phyloP scores from a whole-genome alignment of 1,284 basidiomycete genomes.

The Sphagnurus paluster region DNA sequence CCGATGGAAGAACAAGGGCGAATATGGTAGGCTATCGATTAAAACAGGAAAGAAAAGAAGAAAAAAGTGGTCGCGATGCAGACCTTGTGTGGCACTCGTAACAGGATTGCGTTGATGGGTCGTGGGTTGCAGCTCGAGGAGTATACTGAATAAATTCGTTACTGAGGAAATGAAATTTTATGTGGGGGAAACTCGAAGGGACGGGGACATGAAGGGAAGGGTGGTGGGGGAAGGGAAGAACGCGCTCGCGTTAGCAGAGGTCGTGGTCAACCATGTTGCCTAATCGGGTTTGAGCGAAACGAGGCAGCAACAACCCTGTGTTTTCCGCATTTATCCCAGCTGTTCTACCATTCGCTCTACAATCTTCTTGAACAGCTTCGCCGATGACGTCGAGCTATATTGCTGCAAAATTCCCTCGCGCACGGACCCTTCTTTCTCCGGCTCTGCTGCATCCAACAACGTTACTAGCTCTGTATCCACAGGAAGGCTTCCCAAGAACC shows the following conservation, averaged over 20 bases:
- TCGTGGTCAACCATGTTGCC: slow-evolving; percentile 19
- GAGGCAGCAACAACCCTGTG: slow-evolving; percentile 27
- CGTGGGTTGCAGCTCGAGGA: slow-evolving; percentile 1
- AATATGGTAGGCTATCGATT: slow-evolving; percentile 5
- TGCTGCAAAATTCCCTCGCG: slow-evolving; percentile 43
- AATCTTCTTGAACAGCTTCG: slow-evolving; percentile 57
- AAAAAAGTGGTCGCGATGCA: not conserved
- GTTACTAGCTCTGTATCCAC: slow-evolving; percentile 93
- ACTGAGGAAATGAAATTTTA: not conserved
- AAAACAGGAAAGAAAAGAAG: no score
- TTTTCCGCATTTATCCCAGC: slow-evolving; percentile 47
- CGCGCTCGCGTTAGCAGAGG: slow-evolving; percentile 19
- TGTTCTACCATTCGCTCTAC: slow-evolving; percentile 40
- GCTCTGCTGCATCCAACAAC: slow-evolving; percentile 73
- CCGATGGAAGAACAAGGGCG: not conserved
- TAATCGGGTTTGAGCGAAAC: slow-evolving; percentile 33
- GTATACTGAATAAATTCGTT: slow-evolving; percentile 7
- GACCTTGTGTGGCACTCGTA: slow-evolving; percentile 1
- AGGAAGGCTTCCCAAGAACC: slow-evolving; percentile 89
- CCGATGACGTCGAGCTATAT: slow-evolving; percentile 65
- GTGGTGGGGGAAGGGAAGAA: slow-evolving; percentile 13
- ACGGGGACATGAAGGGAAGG: slow-evolving; percentile 15
- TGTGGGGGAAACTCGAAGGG: slow-evolving; percentile 4
- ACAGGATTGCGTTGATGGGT: not conserved
- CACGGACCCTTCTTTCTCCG: not conserved